phyloP scores from a whole-genome alignment of 768 basidiomycete genomes.

The Lactifluus rugatus region DNA sequence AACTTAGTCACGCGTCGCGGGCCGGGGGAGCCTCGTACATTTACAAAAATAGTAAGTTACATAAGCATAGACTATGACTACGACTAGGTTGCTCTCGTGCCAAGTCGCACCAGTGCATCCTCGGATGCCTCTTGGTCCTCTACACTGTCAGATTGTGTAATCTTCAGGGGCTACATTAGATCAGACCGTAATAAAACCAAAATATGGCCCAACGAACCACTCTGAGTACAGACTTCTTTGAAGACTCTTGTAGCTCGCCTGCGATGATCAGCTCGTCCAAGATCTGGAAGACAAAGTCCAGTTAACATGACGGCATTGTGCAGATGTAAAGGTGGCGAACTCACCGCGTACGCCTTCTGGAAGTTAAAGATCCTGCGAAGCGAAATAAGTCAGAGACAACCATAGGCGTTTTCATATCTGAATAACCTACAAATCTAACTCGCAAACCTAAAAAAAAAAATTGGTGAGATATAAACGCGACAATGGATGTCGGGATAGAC shows the following conservation, averaged over 20 bases:
- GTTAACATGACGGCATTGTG: background rate
- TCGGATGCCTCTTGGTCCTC: slow-evolving; percentile 83
- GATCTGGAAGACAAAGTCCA: slow-evolving; percentile 38
- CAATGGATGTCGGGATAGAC: slow-evolving; percentile 23
- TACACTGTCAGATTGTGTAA: slow-evolving; percentile 74
- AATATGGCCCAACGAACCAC: slow-evolving; percentile 33
- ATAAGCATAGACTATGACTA: too few species aligned
- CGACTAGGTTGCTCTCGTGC: slow-evolving; percentile 44
- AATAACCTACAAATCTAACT: slow-evolving; percentile 72
- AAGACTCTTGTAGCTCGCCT: slow-evolving; percentile 91
- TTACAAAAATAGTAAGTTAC: too few species aligned
- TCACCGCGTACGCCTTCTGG: slow-evolving; percentile 85
- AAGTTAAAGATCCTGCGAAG: slow-evolving; percentile 85
- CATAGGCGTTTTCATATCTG: background rate
- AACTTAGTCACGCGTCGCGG: slow-evolving; percentile 16
- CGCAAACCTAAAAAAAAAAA: slow-evolving; percentile 54
- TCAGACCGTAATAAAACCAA: background rate
- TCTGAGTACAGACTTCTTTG: slow-evolving; percentile 58
- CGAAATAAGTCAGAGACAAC: background rate
- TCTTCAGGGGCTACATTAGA: slow-evolving; percentile 33
- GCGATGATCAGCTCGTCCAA: slow-evolving; percentile 90
- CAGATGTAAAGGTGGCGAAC: background rate
- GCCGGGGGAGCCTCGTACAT: background rate
- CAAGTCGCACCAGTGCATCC: slow-evolving; percentile 68
- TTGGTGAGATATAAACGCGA: background rate